Conservation (phyloP, 108 stramenopile genomes). For the Pseudonitzschia delicatissima region DNA sequence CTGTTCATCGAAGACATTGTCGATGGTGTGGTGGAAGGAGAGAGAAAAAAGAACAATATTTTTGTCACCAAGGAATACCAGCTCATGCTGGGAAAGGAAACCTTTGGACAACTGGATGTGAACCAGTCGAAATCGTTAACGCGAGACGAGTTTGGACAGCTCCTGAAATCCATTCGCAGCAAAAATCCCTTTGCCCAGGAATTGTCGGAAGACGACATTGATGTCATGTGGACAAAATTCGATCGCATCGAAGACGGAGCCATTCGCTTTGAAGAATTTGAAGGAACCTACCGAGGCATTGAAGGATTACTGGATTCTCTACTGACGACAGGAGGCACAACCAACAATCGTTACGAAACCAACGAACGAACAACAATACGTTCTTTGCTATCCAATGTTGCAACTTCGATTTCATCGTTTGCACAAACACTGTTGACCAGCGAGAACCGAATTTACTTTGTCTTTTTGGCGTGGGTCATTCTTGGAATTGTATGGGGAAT, state of each 20-base stretch:
- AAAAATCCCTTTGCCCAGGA: background rate
- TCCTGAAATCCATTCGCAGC: slow-evolving; percentile 14
- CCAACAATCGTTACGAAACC: background rate
- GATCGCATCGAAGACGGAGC: slow-evolving; percentile 34
- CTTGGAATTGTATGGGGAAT: slow-evolving; percentile 58
- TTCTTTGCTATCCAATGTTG: background rate
- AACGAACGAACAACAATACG: background rate
- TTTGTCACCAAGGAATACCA: slow-evolving; percentile 29
- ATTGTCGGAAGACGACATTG: slow-evolving; percentile 27
- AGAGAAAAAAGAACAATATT: background rate
- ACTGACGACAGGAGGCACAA: background rate
- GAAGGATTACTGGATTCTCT: slow-evolving; percentile 10
- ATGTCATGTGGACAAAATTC: slow-evolving; percentile 32
- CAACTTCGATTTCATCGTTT: background rate
- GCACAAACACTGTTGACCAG: slow-evolving; percentile 11
- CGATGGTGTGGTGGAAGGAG: slow-evolving; percentile 37
- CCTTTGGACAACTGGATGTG: slow-evolving; percentile 36
- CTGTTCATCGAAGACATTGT: slow-evolving; percentile 56
- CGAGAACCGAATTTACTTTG: slow-evolving; percentile 49
- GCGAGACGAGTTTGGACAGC: slow-evolving; percentile 37
- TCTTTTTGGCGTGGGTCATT: slow-evolving; percentile 43
- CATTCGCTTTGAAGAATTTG: slow-evolving; percentile 44
- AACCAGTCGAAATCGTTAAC: slow-evolving; percentile 26
- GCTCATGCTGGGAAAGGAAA: slow-evolving; percentile 45
- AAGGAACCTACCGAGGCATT: slow-evolving; percentile 25